A percentile compares a stretch with the other conserved stretches of the same genome.
These are phyloP conservation scores for Carex arenaria DNA, from an alignment of 202 grass and related monocot species.

Conservation along the genomic window DNA sequence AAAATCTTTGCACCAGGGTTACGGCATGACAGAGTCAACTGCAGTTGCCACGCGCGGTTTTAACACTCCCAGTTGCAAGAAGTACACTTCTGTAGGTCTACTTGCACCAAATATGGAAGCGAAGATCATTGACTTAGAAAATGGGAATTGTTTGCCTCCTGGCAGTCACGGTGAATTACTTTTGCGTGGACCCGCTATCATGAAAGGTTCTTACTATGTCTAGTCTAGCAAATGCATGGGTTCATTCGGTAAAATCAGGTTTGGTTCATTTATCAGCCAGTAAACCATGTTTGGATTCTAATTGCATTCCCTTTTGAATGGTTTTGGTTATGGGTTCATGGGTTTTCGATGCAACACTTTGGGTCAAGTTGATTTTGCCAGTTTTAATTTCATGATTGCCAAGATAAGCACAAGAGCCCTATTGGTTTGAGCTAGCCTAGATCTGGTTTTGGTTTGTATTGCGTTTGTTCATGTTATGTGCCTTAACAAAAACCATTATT, in stretches of 20 bases:
- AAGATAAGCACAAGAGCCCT: background rate
- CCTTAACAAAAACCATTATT: background rate
- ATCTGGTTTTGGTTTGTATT: background rate
- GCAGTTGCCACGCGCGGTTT: slow-evolving; percentile 84
- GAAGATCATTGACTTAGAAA: slow-evolving; percentile 61
- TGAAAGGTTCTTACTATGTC: slow-evolving; percentile 61
- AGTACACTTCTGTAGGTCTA: slow-evolving; percentile 68
- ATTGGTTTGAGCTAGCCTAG: background rate
- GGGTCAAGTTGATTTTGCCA: background rate
- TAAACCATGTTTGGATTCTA: background rate
- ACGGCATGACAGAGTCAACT: slow-evolving; percentile 90
- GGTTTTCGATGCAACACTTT: background rate
- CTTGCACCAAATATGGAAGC: slow-evolving; percentile 85
- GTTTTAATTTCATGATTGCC: background rate
- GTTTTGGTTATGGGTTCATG: background rate
- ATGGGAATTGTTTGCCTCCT: slow-evolving; percentile 54
- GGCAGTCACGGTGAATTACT: slow-evolving; percentile 64
- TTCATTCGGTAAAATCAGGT: background rate
- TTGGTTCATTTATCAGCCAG: background rate
- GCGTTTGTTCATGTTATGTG: background rate
- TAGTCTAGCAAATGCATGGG: background rate
- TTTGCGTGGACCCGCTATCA: slow-evolving; percentile 67
- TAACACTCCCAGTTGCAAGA: slow-evolving; percentile 55
- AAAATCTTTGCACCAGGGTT: slow-evolving; percentile 53
- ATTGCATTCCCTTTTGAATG: background rate